Percentiles rank a stretch among this genome's conserved stretches.
phyloP scores from a whole-genome alignment of 305 asterid genomes.

The Striga hermonthica region DNA sequence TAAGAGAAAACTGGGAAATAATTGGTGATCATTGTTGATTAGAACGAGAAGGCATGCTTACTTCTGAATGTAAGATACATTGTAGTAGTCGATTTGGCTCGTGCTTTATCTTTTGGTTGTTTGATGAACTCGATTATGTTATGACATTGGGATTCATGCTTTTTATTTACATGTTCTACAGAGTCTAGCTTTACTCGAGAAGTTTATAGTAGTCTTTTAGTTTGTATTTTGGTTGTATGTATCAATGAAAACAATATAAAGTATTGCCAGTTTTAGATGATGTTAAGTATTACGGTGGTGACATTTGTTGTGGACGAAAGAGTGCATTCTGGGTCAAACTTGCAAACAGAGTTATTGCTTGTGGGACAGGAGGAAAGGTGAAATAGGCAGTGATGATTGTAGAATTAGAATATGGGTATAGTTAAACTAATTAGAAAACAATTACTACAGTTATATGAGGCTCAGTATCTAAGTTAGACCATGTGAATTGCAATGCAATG shows the following conservation, averaged over 20 bases:
- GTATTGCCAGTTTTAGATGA: too few relatives aligned
- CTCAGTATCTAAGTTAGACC: neutral
- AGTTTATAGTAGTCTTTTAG: too few relatives aligned
- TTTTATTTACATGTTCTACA: too few relatives aligned
- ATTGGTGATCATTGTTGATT: conserved; percentile 5
- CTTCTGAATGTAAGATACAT: too few relatives aligned
- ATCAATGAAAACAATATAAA: too few relatives aligned
- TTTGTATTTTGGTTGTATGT: too few relatives aligned
- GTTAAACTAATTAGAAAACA: neutral
- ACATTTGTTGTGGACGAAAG: neutral
- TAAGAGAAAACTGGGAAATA: neutral
- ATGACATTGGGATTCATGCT: too few relatives aligned
- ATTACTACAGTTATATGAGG: neutral
- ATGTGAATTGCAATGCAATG: neutral
- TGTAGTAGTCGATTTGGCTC: too few relatives aligned
- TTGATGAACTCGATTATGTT: too few relatives aligned
- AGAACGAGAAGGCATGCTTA: neutral
- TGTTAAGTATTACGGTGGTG: too few relatives aligned
- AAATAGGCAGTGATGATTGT: neutral
- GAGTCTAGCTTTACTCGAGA: too few relatives aligned
- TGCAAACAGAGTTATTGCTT: neutral
- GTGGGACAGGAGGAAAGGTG: neutral
- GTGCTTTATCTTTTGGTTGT: too few relatives aligned
- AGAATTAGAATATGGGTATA: neutral
- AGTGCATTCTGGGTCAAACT: conserved; percentile 1